These are phyloP conservation scores for Salix arbutifolia DNA, from an alignment of 345 rosid genomes.

Conservation along the genomic window DNA sequence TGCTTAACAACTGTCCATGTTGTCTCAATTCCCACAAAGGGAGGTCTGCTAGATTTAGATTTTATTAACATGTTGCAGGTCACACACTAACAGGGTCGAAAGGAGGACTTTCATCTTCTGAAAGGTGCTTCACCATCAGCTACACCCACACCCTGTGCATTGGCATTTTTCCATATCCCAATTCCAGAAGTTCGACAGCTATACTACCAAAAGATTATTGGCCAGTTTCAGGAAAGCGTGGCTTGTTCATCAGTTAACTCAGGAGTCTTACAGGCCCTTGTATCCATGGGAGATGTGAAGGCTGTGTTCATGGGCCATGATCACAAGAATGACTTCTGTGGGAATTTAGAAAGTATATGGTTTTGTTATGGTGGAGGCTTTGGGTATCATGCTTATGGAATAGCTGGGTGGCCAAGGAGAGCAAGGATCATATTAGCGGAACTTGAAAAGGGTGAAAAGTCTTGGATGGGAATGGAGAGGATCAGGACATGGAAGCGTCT, in stretches of 20 bases:
- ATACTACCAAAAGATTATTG: constrained; percentile 47
- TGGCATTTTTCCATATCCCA: constrained; percentile 75
- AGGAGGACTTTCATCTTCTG: not conserved
- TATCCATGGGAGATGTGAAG: constrained; percentile 65
- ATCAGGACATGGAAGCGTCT: constrained; percentile 86
- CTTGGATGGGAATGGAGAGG: constrained; percentile 64
- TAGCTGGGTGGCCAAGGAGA: constrained; percentile 75
- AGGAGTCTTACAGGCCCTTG: constrained; percentile 72
- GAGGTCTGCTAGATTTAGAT: constrained; percentile 25
- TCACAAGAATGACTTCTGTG: constrained; percentile 78
- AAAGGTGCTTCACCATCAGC: constrained; percentile 14
- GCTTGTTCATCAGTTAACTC: constrained; percentile 66
- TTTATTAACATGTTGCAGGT: constrained; percentile 40
- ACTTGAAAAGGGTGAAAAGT: constrained; percentile 47
- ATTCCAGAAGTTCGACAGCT: constrained; percentile 57
- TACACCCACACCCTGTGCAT: constrained; percentile 31
- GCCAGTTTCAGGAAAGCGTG: constrained; percentile 58
- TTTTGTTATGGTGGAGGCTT: constrained; percentile 85
- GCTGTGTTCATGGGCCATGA: constrained; percentile 83
- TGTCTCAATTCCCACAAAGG: constrained; percentile 9
- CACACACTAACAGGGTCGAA: constrained; percentile 41
- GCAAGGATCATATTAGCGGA: constrained; percentile 58
- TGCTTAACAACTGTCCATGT: not conserved
- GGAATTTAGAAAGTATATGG: constrained; percentile 46
- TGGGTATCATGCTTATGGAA: constrained; percentile 83